Evolutionary conservation across 2,329 filamentous ascomycete species (phyloP).

Genomic region (Hortaea sp.): DNA sequence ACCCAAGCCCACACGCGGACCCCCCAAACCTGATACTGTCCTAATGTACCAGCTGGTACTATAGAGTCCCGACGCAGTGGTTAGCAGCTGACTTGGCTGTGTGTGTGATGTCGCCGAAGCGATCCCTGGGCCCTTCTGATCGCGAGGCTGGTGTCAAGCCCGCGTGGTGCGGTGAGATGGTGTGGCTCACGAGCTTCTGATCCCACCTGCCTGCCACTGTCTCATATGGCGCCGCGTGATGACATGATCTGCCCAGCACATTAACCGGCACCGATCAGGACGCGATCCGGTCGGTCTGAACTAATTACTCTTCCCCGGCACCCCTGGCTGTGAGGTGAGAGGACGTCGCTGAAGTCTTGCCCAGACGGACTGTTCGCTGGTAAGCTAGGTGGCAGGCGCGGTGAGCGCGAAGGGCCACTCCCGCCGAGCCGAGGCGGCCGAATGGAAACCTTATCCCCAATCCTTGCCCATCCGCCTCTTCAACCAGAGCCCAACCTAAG

Average conservation of each 20-base stretch:
- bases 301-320: not conserved
- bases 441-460: not conserved
- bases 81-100: not conserved
- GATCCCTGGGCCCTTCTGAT: not conserved
- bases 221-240: not conserved
- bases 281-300: not conserved
- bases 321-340: not conserved
- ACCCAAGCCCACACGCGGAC: too few species aligned
- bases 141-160: not conserved
- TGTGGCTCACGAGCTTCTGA: not conserved
- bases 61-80: not conserved
- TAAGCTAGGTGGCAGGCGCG: not conserved
- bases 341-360: not conserved
- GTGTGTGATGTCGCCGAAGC: not conserved
- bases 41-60: too few species aligned
- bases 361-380: not conserved
- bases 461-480: not conserved
- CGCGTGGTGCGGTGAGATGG: not conserved
- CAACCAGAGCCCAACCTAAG: conserved; percentile 2
- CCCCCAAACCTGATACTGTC: not conserved
- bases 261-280: not conserved
- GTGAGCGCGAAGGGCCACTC: not conserved
- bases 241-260: too few species aligned
- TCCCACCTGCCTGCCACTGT: not conserved
- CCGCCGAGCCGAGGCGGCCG: not conserved